phyloP scores from a whole-genome alignment of 352 stramenopile genomes.

The Globisporangium emineosum region DNA sequence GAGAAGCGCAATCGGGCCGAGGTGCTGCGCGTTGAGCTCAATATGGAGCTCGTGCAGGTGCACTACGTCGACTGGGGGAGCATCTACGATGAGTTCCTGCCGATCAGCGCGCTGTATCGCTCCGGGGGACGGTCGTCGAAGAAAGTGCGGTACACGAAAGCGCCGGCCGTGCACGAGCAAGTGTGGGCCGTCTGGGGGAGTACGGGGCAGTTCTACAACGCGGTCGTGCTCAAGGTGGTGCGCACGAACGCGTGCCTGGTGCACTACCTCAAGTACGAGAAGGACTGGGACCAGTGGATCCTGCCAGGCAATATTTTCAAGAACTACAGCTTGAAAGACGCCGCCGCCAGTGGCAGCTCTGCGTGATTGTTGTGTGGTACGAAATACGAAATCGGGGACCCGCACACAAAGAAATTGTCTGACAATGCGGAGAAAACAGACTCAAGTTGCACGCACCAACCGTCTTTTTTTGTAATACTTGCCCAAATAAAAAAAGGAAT shows the following conservation, averaged over 20 bases:
- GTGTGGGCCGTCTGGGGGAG: slow-evolving; percentile 75
- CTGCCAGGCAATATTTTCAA: slow-evolving; percentile 77
- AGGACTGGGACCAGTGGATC: slow-evolving; percentile 84
- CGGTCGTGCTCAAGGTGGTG: slow-evolving; percentile 78
- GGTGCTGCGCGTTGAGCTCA: slow-evolving; percentile 57
- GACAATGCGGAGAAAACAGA: neutral
- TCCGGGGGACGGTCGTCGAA: slow-evolving; percentile 31
- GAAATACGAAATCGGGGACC: neutral
- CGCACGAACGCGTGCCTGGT: slow-evolving; percentile 72
- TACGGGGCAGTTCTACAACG: slow-evolving; percentile 68
- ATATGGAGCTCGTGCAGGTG: slow-evolving; percentile 74
- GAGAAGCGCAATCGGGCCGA: slow-evolving; percentile 70
- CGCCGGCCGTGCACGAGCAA: slow-evolving; percentile 65
- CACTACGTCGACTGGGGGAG: slow-evolving; percentile 81
- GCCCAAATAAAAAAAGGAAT: slow-evolving; percentile 4
- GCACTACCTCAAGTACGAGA: slow-evolving; percentile 84
- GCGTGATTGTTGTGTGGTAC: neutral
- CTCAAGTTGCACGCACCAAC: neutral
- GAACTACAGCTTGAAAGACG: slow-evolving; percentile 43
- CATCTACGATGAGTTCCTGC: slow-evolving; percentile 81
- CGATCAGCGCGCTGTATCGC: slow-evolving; percentile 52
- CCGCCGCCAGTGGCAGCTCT: neutral
- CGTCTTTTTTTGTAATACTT: slow-evolving; percentile 4
- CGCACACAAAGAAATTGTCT: neutral
- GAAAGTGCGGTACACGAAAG: slow-evolving; percentile 58